phyloP scores from a whole-genome alignment of 2,329 filamentous ascomycete species.

The Paracoccidioides lutzii region DNA sequence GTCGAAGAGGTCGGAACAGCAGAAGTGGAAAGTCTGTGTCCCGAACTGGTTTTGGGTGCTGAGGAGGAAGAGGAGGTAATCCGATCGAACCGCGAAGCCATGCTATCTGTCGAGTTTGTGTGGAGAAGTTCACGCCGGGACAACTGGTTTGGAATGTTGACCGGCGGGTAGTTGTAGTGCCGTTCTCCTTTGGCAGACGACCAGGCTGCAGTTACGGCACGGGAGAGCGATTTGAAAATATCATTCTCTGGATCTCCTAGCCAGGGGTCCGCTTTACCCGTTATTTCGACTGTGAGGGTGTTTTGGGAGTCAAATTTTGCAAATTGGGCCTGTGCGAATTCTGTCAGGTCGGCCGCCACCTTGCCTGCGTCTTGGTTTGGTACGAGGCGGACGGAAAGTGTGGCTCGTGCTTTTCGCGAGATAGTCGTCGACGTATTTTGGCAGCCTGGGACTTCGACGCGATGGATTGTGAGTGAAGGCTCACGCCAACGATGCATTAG shows the following conservation, averaged over 20 bases:
- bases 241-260: constrained; percentile 81
- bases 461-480: constrained; percentile 84
- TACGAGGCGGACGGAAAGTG: constrained; percentile 81
- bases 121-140: constrained; percentile 17
- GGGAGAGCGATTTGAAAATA: constrained; percentile 78
- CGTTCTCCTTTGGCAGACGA: constrained; percentile 29
- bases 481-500: constrained; percentile 93
- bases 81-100: constrained; percentile 28
- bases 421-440: constrained; percentile 74
- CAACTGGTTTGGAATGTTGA: constrained; percentile 12
- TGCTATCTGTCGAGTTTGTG: constrained; percentile 26
- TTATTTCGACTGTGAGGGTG: constrained; percentile 64
- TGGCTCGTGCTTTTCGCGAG: constrained; percentile 74
- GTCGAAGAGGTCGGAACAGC: constrained; percentile 29
- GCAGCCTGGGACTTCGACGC: constrained; percentile 82
- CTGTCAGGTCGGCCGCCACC: constrained; percentile 55
- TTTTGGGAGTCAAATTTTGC: constrained; percentile 66
- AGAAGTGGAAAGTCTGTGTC: constrained; percentile 8
- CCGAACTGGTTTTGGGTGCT: constrained; percentile 4
- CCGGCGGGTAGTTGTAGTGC: constrained; percentile 23
- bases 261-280: constrained; percentile 93
- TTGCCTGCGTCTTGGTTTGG: constrained; percentile 78
- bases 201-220: constrained; percentile 78
- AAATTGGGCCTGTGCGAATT: constrained; percentile 61
- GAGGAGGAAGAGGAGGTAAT: constrained; percentile 23